Conservation (phyloP, 2,329 filamentous ascomycete species). For the Botrytis porri region DNA sequence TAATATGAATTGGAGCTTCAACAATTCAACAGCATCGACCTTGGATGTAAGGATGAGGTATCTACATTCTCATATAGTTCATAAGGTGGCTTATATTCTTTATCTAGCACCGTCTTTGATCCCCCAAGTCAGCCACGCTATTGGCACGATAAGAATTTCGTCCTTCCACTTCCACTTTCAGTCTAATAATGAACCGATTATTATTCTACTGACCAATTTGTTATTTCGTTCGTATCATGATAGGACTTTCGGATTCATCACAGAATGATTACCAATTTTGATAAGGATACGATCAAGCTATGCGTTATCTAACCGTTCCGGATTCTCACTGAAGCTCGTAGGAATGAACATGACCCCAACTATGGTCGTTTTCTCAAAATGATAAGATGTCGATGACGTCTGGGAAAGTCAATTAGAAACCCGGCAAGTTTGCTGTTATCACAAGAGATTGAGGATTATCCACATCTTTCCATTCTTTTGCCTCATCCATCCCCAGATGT, state of each 20-base stretch:
- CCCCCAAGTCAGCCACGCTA: not conserved
- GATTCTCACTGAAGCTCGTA: not conserved
- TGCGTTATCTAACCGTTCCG: not conserved
- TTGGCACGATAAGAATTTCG: not conserved
- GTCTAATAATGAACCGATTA: not conserved
- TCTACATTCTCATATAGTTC: not conserved
- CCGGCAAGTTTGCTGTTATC: not conserved
- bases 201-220: not conserved
- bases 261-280: not conserved
- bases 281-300: not conserved
- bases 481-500: not conserved
- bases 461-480: not conserved
- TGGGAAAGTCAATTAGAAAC: not conserved
- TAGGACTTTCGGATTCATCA: not conserved
- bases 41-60: not conserved
- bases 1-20: not conserved
- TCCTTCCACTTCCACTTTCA: not conserved
- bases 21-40: not conserved
- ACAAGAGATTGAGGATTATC: not conserved
- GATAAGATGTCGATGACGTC: not conserved
- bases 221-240: not conserved
- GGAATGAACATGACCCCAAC: not conserved
- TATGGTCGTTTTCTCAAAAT: not conserved
- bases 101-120: not conserved
- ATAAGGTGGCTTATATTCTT: not conserved